phyloP scores from a whole-genome alignment of 768 basidiomycete species.

The Hebeloma cylindrosporum region DNA sequence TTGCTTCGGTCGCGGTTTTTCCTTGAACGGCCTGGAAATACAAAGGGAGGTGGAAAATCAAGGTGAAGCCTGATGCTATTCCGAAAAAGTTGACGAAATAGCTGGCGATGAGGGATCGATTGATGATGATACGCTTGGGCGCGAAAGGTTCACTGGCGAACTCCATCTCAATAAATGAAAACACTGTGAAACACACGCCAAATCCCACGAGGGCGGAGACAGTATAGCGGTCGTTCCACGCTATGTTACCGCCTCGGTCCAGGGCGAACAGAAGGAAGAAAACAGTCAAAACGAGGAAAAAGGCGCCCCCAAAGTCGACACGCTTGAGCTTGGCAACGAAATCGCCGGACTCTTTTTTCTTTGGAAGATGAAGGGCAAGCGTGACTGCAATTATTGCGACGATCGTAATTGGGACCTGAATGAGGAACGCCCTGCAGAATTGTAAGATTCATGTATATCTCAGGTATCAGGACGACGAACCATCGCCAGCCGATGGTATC shows the following conservation, averaged over 20 bases:
- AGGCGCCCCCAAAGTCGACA: conserved; percentile 62
- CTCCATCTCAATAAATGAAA: conserved; percentile 46
- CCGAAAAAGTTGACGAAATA: conserved; percentile 64
- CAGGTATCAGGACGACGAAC: conserved; percentile 25
- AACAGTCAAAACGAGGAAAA: conserved; percentile 53
- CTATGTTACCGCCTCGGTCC: conserved; percentile 51
- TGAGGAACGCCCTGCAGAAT: conserved; percentile 49
- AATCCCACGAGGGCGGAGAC: conserved; percentile 36
- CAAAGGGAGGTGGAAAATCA: conserved; percentile 54
- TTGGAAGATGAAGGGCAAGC: conserved; percentile 55
- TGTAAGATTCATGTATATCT: not conserved
- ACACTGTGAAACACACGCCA: conserved; percentile 33
- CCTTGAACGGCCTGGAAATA: conserved; percentile 59
- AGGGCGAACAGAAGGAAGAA: conserved; percentile 58
- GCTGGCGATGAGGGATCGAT: conserved; percentile 48
- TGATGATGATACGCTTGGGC: conserved; percentile 52
- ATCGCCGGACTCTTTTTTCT: conserved; percentile 35
- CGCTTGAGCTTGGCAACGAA: conserved; percentile 54
- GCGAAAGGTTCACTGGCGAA: conserved; percentile 61
- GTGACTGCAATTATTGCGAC: conserved; percentile 55
- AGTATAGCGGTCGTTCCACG: conserved; percentile 45
- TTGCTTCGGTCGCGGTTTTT: conserved; percentile 47
- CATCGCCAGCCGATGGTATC: conserved; percentile 72
- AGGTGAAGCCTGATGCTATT: conserved; percentile 41
- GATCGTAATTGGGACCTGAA: conserved; percentile 58